Conservation (phyloP, 495 filamentous ascomycete species). For the Clavariopsis aquatica region DNA sequence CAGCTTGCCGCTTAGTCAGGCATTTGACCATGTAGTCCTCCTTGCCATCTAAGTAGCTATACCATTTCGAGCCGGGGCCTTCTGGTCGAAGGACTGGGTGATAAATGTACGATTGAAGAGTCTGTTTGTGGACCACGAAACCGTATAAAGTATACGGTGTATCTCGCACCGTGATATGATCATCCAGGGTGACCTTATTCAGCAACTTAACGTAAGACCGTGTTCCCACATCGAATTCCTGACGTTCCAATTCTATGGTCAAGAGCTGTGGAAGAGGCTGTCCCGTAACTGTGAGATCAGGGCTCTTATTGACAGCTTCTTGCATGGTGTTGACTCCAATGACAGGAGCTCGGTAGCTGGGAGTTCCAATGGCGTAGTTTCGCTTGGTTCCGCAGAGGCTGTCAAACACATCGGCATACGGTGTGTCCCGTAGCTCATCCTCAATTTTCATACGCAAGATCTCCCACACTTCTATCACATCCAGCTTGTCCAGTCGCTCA, state of each 20-base stretch:
- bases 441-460: conserved; percentile 55
- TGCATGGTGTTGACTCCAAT: conserved; percentile 37
- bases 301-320: conserved; percentile 36
- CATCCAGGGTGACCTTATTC: conserved; percentile 58
- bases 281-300: conserved; percentile 22
- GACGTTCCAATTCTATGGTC: conserved; percentile 61
- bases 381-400: conserved; percentile 50
- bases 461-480: conserved; percentile 53
- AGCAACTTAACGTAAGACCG: conserved; percentile 62
- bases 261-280: conserved; percentile 51
- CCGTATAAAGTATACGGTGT: conserved; percentile 60
- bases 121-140: conserved; percentile 63
- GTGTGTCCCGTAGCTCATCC: conserved; percentile 53
- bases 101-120: conserved; percentile 62
- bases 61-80: conserved; percentile 59
- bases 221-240: conserved; percentile 53
- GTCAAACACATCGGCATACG: conserved; percentile 47
- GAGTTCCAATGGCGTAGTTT: conserved; percentile 30
- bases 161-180: conserved; percentile 53
- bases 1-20: conserved; percentile 59
- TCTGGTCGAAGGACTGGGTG: conserved; percentile 62
- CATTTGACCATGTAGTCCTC: conserved; percentile 57
- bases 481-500: conserved; percentile 41
- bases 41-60: conserved; percentile 60
- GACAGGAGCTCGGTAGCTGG: conserved; percentile 39